These are phyloP conservation scores for Phialophora expanda DNA, from an alignment of 2,329 filamentous ascomycete species.

Conservation along the genomic window DNA sequence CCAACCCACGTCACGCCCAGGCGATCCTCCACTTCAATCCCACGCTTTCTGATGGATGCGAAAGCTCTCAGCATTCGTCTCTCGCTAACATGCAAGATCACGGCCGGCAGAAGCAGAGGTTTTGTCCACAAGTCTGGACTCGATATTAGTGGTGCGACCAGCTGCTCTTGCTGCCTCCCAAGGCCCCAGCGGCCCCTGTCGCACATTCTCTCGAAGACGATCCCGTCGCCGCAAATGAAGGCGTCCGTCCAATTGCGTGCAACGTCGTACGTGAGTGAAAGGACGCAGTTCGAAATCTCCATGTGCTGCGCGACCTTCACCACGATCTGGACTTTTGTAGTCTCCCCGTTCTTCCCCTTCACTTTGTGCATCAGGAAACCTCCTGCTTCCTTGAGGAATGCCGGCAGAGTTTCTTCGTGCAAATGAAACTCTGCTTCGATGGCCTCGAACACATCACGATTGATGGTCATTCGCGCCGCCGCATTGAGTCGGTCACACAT, in stretches of 20 bases:
- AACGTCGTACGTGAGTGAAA: slow-evolving; percentile 49
- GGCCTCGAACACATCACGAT: background rate
- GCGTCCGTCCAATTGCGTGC: slow-evolving; percentile 50
- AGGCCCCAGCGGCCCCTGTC: background rate
- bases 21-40: background rate
- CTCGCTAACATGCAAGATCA: background rate
- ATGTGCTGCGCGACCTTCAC: background rate
- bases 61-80: background rate
- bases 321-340: background rate
- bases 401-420: background rate
- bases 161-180: background rate
- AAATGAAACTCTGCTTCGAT: background rate
- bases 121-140: background rate
- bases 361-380: background rate
- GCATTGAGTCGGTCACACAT: background rate
- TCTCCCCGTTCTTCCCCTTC: background rate
- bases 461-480: background rate
- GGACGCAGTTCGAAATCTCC: background rate
- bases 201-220: slow-evolving; percentile 61
- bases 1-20: background rate
- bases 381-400: background rate
- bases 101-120: background rate
- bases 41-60: background rate
- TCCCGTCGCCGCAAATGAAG: slow-evolving; percentile 76
- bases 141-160: background rate